Base-by-base conservation (phyloP, 2,329 filamentous ascomycete species). In the Aspergillus uvarum region DNA sequence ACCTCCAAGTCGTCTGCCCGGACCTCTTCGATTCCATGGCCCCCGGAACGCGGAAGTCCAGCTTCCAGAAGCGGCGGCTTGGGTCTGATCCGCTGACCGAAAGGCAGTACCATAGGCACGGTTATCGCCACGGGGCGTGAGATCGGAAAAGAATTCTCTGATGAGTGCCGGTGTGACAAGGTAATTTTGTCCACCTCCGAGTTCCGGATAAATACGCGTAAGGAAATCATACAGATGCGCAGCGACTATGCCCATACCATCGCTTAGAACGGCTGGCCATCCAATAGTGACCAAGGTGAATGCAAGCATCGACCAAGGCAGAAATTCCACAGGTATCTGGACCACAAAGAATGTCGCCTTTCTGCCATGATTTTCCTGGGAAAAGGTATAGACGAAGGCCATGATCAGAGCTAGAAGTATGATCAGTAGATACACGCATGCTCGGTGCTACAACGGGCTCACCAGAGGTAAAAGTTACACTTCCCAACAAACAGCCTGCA, bases 141-240 rank as follows among this genome's bases (percentile, higher is more conserved):
- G 51, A 5, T 77, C 82, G 60, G 81, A 79, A 60, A 94, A 89
- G 66, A 90, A 83, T 57, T 83, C 83, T 60, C 85, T 87, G 59
- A 98, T 77, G 66, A 92, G 87, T 5, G 75, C 74, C 2, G 95
- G 95, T 0, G 92, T 95, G 14, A 83, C 81, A 38, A 97, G 81
- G 52, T 89, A 82, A 71, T 93, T 96, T 54, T 81, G 82, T 0
- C 95, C 95, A 58, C 91, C 90, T 32, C 92, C 94, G 72, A 95
- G 95, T 58, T 90, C 87, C 5, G 95, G 95, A 82, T 92, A 98
- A 47, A 97, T 83, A 52, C 91, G 85, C 2, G 90, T 92, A 53
- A 97, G 76, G 72, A 98, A 99, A 73, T 98, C 91, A 76, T 92
- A 96, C 21, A 95, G 71, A 74, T 99, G 95, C 4, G 93, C 93